Base-by-base conservation (phyloP, 257 asterid genomes). In the Salvia splendens region DNA sequence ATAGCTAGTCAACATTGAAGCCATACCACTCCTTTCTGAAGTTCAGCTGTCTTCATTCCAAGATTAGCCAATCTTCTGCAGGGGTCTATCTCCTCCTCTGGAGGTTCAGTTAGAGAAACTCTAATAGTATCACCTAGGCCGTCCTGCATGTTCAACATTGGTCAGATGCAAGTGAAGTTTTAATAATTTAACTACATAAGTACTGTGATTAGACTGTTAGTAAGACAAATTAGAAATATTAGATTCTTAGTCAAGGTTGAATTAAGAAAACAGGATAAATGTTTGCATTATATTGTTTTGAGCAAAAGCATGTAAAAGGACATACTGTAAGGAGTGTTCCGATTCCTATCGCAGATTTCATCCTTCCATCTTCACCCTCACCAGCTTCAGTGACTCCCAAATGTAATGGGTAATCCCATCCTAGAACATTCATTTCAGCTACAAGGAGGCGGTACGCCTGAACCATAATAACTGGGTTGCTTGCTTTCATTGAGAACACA, bases 361-460 rank as follows among this genome's bases (percentile, higher is more conserved):
- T 94, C 67, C 97, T 83, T 58, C 99, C 99, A 79, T 94, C 99
- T 80, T 94, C 99, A 68, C 99, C 97, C 80, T 91, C 99, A 74
- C 99, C 97, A 64, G 99, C 99, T 85, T 94, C 97, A 49, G 99
- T 94, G 36, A 94, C 99, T 70, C 99, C 99, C 75, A 94, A 76
- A 73, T 94, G 99, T 57, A 94, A 84, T 7, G 99, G 99, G 74
- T 94, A 94, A 82, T 94, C 99, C 99, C 99, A 94, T 66, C 96
- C 97, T 3, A 83, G 86, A 78, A 91, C 96, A 67, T 94, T 91
- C 99, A 94, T 91, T 81, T 94, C 99, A 62, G 97, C 97, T 70
- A 87, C 96, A 28, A 94, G 95, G 72, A 94, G 96, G 28, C 99
- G 95, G 70, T 94, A 94, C 11, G 97, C 99, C 64, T 85, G 96